Evolutionary conservation across 2,329 filamentous ascomycete species (phyloP), one percentile per base, ranked within the genome.

Genomic region (Trichoderma afroharzianum): DNA sequence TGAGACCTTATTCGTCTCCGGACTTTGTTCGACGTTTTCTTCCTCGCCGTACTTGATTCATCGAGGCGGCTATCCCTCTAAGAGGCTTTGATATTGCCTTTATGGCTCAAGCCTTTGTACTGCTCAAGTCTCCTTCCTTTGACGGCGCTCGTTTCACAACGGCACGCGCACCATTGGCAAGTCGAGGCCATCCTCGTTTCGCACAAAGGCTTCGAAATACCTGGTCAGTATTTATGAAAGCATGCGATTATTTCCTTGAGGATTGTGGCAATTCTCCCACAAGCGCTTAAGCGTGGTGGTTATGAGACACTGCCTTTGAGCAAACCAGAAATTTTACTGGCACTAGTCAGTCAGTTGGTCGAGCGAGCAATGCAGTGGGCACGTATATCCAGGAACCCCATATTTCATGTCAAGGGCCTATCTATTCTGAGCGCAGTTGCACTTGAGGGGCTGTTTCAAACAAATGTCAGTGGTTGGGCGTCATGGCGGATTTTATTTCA

Each of bases 11-110:
- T 81, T 83, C 80, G 84, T 86, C 90, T 86, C 88, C 82, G 89
- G 90, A 89, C 87, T 91, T 90, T 88, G 85, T 88, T 92, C 90
- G 90, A 88, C 89, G 85, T 83, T 77, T 80, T 79, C 73, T 81
- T 80, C 78, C 76, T 82, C 80, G 82, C 79, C 78, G 77, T 78
- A 76, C 76, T 80, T 76, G 77, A 79, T 78, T 78, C 77, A 75
- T 76, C 74, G 76, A 78, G 78, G 74, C 73, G 68, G 73, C 30
- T 53, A 69, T 72, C 69, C 59, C 72, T 73, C 30, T 21, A 36
- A 72, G 63, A 36, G 67, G 72, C 66, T 55, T 63, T 63, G 32
- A 68, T 32, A 33, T 18, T 26, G 39, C 55, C 58, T 33, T 26
- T 64, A 30, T 55, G 47, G 71, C 36, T 30, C 28, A 26, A 59